Evolutionary conservation across 306 rosid genomes (phyloP), one percentile per base, ranked within the genome.

Genomic region (Ceratonia siliqua): DNA sequence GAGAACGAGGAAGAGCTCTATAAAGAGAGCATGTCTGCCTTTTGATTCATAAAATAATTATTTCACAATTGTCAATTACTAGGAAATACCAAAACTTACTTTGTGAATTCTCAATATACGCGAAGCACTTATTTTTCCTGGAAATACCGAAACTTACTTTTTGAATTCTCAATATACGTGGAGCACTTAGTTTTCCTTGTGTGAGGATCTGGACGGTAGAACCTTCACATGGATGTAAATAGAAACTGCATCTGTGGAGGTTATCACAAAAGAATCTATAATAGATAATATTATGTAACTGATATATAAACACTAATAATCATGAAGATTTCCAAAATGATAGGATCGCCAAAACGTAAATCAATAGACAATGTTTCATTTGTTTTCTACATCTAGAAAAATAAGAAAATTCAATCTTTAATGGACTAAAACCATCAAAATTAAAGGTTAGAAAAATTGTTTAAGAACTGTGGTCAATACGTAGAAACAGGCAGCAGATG

Each of bases 141-240:
- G n/a, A 66, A 74, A 70, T 64, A 75, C 12, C 48, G 72, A 25
- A 72, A 81, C 87, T 79, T 82, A 92, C 99, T 83, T 94, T 94
- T 72, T 92, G 96, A 74, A 92, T 85, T 87, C 99, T 87, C 85
- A 94, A 85, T 72, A 94, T 94, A 55, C 99, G 96, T 48, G 99
- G 99, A 63, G 97, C 99, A 72, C 99, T 94, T 58, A 94, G 82
- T 82, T 94, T 94, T 72, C 99, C 99, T 86, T 94, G 99, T 10
- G 99, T 90, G 76, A 94, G 87, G 80, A 90, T 89, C 89, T 90
- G 99, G 70, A 85, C 79, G 27, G 92, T 68, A 63, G 99, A 90
- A 75, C 96, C 99, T 87, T 94, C 99, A 43, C 89, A 92, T 65
- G 99, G 90, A 70, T 92, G 99, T 80, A 94, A 90, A 83, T 86